Base-by-base conservation (phyloP, 129 eudicot species). In the Heracleum sosnowskyi region DNA sequence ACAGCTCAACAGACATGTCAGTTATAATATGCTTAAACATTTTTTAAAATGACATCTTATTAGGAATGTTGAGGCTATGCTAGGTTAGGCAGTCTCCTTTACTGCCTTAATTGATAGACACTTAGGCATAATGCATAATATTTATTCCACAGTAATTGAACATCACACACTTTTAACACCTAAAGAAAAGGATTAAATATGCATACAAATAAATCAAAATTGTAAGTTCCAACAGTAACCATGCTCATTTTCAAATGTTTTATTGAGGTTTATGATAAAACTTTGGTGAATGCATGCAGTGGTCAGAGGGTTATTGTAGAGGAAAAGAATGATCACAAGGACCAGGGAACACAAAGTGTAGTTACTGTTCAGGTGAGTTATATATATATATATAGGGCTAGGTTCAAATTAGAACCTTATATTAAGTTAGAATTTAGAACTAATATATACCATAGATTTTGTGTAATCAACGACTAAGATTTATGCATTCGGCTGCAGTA, bases 301-400 rank as follows among this genome's bases (percentile, higher is more conserved):
- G 97, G 94, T 47, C 99, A 92, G 85, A 85, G 96, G 87, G 87
- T 95, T 46, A 75, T 87, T 24, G 88, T 95, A 74, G 92, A 92
- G 80, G 97, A 90, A 18, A 84, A 72, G 77, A 76, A 75, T n/a
- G 92, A 90, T 24, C 82, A 82, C 83, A 89, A 84, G 69, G 91
- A 86, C 68, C 78, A 81, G 33, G 40, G 22, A 34, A 82, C 85
- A 45, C 93, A 90, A 79, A 85, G 75, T 77, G 86, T 85, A 63
- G 99, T 92, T 73, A 96, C 97, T 51, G 83, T 90, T 82, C 97
- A 90, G 92, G 99, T 95, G 80, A 81, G 84, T 46, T 64, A 37
- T 13, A 73, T 73, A 39, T n/a, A n/a, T n/a, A n/a, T n/a, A n/a
- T n/a, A n/a, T n/a, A n/a, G n/a, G n/a, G n/a, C n/a, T n/a, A n/a